Evolutionary conservation across 805 yeast genomes (phyloP).

Genomic region (Monosporozyma servazzii): DNA sequence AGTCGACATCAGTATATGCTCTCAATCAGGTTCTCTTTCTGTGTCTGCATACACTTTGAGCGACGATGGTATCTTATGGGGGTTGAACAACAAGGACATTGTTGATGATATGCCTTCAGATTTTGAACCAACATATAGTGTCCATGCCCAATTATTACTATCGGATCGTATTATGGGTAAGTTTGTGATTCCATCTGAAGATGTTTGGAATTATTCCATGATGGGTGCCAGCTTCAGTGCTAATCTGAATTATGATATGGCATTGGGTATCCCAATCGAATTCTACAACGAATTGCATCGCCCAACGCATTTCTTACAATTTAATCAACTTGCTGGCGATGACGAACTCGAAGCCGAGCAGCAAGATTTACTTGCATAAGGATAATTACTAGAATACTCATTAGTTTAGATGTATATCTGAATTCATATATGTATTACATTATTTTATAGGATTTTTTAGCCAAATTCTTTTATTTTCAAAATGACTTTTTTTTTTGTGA

Average conservation of each 20-base stretch:
- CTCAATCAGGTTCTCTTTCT: conserved; percentile 79
- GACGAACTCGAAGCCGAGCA: conserved; percentile 54
- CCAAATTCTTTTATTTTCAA: not conserved
- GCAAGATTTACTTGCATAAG: conserved; percentile 50
- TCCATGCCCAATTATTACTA: conserved; percentile 56
- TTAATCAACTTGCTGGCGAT: conserved; percentile 53
- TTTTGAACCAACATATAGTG: conserved; percentile 50
- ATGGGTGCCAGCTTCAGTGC: conserved; percentile 77
- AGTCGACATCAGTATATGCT: conserved; percentile 55
- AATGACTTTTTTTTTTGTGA: not conserved
- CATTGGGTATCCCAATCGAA: conserved; percentile 68
- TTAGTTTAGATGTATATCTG: not conserved
- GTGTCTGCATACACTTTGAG: conserved; percentile 55
- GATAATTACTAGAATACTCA: not conserved
- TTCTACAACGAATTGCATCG: conserved; percentile 84
- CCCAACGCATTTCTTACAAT: conserved; percentile 74
- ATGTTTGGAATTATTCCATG: conserved; percentile 86
- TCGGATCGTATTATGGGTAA: conserved; percentile 73
- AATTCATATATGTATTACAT: not conserved
- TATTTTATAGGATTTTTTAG: too few relatives aligned
- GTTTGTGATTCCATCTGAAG: conserved; percentile 76
- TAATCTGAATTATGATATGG: conserved; percentile 49
- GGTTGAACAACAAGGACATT: conserved; percentile 47
- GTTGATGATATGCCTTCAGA: conserved; percentile 55
- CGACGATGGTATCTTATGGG: conserved; percentile 73